These are phyloP conservation scores for Blastobotrys serpentis DNA, from an alignment of 1,139 yeast genomes.

Conservation along the genomic window DNA sequence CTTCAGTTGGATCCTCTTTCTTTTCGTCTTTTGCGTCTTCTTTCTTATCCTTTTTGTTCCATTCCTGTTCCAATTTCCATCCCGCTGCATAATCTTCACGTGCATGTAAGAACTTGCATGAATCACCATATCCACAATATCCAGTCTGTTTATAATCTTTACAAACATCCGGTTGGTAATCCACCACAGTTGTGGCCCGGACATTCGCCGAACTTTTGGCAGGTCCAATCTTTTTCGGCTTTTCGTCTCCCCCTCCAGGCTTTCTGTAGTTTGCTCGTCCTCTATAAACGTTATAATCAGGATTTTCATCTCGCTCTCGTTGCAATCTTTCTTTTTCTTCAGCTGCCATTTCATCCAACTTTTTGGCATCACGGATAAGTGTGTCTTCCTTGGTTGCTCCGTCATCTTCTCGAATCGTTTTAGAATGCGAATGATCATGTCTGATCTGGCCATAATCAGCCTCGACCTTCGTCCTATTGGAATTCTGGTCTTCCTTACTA, in stretches of 20 bases:
- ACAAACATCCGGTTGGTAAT: constrained; percentile 92
- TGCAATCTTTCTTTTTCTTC: constrained; percentile 7
- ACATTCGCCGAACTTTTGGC: constrained; percentile 49
- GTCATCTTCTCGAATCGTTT: constrained; percentile 41
- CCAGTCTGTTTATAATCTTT: constrained; percentile 92
- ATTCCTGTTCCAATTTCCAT: constrained; percentile 66
- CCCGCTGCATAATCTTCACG: constrained; percentile 82
- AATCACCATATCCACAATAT: constrained; percentile 95
- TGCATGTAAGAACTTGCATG: constrained; percentile 92
- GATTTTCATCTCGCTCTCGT: background rate
- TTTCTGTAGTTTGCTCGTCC: constrained; percentile 38
- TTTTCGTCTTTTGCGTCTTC: constrained; percentile 7
- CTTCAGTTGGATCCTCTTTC: constrained; percentile 21
- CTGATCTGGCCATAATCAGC: constrained; percentile 24
- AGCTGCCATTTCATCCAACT: constrained; percentile 9
- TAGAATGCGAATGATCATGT: constrained; percentile 26
- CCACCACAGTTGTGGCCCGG: constrained; percentile 72
- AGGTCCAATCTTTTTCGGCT: constrained; percentile 29
- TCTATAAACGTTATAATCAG: constrained; percentile 36
- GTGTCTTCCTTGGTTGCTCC: constrained; percentile 38
- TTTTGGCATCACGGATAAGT: constrained; percentile 14
- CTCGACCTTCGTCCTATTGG: background rate
- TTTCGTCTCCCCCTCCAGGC: constrained; percentile 16
- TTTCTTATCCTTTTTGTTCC: constrained; percentile 49
- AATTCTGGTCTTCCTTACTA: constrained; percentile 6